Percentiles rank a stretch among this genome's conserved stretches.
Evolutionary conservation across 2,329 filamentous ascomycete genomes (phyloP).

Genomic region (Sporothrix brasiliensis): DNA sequence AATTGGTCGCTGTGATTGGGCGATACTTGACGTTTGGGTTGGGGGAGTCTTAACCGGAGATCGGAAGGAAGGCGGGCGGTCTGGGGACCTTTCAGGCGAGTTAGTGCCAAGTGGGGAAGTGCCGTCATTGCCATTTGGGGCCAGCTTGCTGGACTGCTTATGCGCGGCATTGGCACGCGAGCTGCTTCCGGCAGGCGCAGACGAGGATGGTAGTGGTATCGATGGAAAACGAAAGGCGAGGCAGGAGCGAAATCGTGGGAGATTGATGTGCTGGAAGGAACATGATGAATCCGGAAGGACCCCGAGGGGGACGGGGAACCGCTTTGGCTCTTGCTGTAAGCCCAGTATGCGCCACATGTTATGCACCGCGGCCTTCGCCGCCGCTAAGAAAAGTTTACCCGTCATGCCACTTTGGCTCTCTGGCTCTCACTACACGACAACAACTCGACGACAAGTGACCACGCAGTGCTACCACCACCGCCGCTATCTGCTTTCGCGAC

Average conservation of each 20-base stretch:
- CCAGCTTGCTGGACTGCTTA: background rate
- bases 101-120: conserved; percentile 21
- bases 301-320: background rate
- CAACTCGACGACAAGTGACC: background rate
- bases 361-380: conserved; percentile 9
- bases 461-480: background rate
- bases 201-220: background rate
- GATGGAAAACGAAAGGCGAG: conserved; percentile 2
- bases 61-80: conserved; percentile 21
- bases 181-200: conserved; percentile 15
- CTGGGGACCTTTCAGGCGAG: conserved; percentile 2
- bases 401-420: background rate
- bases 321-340: background rate
- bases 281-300: background rate
- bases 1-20: conserved; percentile 33
- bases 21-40: conserved; percentile 2
- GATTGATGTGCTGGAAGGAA: background rate
- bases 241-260: background rate
- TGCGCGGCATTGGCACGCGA: conserved; percentile 16
- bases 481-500: background rate
- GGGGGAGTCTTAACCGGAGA: conserved; percentile 21
- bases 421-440: conserved; percentile 11
- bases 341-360: conserved; percentile 1
- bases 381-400: conserved; percentile 27
- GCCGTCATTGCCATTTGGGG: conserved; percentile 1